These are phyloP conservation scores for Starmerella stigmatis DNA, from an alignment of 805 yeast genomes.

Conservation along the genomic window DNA sequence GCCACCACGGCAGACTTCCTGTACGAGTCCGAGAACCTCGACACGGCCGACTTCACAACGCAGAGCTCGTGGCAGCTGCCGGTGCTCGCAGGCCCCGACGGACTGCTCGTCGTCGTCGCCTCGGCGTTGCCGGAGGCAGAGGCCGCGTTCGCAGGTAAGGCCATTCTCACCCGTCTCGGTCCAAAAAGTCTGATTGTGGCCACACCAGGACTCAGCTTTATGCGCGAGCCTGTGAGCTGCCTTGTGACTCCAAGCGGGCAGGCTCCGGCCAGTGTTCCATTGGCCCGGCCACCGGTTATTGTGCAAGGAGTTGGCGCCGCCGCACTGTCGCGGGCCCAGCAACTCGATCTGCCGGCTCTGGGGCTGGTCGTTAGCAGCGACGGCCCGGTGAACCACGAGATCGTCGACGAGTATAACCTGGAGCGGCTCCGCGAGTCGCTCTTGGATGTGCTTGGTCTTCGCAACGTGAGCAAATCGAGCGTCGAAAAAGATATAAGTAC, in stretches of 20 bases:
- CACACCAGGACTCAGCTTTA: slow-evolving; percentile 22
- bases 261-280: slow-evolving; percentile 11
- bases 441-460: slow-evolving; percentile 6
- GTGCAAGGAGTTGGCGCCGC: slow-evolving; percentile 30
- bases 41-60: slow-evolving; percentile 7
- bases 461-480: background rate
- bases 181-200: slow-evolving; percentile 12
- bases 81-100: slow-evolving; percentile 4
- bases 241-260: slow-evolving; percentile 3
- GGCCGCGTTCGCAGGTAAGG: slow-evolving; percentile 17
- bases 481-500: slow-evolving; percentile 15
- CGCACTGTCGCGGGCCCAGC: slow-evolving; percentile 25
- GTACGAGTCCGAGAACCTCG: slow-evolving; percentile 14
- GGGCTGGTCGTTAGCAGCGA: slow-evolving; percentile 28
- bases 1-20: slow-evolving; percentile 1
- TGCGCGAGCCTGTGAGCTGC: slow-evolving; percentile 11
- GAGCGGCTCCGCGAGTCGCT: slow-evolving; percentile 11
- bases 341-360: slow-evolving; percentile 18
- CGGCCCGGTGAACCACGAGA: slow-evolving; percentile 30
- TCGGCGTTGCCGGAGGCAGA: slow-evolving; percentile 18
- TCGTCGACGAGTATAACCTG: slow-evolving; percentile 16
- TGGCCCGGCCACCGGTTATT: slow-evolving; percentile 27
- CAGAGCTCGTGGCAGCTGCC: background rate
- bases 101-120: slow-evolving; percentile 7
- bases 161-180: slow-evolving; percentile 5